Conservation (phyloP, 257 asterid species). For the Lycium ferocissimum region DNA sequence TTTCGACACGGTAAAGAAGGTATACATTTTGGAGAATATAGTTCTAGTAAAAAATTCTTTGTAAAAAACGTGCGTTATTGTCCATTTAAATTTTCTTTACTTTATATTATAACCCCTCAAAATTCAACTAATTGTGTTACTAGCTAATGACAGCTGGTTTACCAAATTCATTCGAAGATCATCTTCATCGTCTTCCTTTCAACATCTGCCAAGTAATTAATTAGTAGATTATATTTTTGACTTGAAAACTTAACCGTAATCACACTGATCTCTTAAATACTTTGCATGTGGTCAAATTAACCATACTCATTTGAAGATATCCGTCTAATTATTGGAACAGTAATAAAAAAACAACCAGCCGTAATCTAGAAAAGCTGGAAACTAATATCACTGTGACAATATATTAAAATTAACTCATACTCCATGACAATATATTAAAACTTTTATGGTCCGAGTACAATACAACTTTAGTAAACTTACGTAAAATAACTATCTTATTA, state of each 20-base stretch:
- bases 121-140: too few relatives aligned
- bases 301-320: background rate
- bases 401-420: too few relatives aligned
- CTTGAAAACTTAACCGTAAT: background rate
- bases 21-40: too few relatives aligned
- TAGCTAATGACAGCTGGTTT: background rate
- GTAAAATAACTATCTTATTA: too few relatives aligned
- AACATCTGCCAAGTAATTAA: background rate
- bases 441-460: too few relatives aligned
- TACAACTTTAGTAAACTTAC: too few relatives aligned
- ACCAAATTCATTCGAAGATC: too few relatives aligned
- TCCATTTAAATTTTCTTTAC: background rate
- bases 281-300: background rate
- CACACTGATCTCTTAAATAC: background rate
- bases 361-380: too few relatives aligned
- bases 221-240: background rate
- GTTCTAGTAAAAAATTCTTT: too few relatives aligned
- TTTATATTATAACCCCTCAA: background rate
- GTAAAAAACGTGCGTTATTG: background rate
- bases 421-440: too few relatives aligned
- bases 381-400: too few relatives aligned
- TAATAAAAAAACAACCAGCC: background rate
- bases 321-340: background rate
- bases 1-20: too few relatives aligned
- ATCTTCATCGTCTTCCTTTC: background rate